phyloP scores from a whole-genome alignment of 2,329 filamentous ascomycete genomes.

The Rasamsonia emersonii region DNA sequence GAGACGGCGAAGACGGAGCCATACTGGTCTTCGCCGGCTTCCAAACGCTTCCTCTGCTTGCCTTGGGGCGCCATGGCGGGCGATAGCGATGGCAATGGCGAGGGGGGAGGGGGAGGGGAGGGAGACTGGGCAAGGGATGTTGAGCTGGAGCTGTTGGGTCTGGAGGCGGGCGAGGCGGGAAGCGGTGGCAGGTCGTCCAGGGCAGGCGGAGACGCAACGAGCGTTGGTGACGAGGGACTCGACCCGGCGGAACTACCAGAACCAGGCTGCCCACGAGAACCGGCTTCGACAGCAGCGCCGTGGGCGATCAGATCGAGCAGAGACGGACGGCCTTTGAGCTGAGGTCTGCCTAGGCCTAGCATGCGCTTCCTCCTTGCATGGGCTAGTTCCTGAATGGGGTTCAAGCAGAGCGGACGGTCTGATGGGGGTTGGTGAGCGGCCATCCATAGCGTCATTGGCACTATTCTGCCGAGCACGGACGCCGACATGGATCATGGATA shows the following conservation, averaged over 20 bases:
- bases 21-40: slow-evolving; percentile 47
- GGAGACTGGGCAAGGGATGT: slow-evolving; percentile 14
- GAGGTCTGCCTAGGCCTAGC: slow-evolving; percentile 49
- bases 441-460: too few species aligned
- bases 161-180: slow-evolving; percentile 32
- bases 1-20: slow-evolving; percentile 65
- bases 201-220: slow-evolving; percentile 24
- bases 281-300: slow-evolving; percentile 31
- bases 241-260: slow-evolving; percentile 13
- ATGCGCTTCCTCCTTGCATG: slow-evolving; percentile 30
- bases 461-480: too few species aligned
- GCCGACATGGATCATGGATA: too few species aligned
- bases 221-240: slow-evolving; percentile 15
- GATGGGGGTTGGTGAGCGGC: too few species aligned
- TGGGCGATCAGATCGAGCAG: slow-evolving; percentile 53
- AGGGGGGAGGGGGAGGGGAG: slow-evolving; percentile 16
- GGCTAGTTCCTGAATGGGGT: neutral
- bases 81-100: slow-evolving; percentile 8
- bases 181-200: slow-evolving; percentile 37
- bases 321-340: slow-evolving; percentile 52
- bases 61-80: slow-evolving; percentile 36
- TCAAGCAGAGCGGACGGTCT: neutral
- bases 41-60: slow-evolving; percentile 36
- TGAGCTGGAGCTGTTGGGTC: slow-evolving; percentile 13
- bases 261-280: slow-evolving; percentile 7